These are phyloP conservation scores for Cytospora mali DNA, from an alignment of 2,329 filamentous ascomycete species.

Conservation along the genomic window DNA sequence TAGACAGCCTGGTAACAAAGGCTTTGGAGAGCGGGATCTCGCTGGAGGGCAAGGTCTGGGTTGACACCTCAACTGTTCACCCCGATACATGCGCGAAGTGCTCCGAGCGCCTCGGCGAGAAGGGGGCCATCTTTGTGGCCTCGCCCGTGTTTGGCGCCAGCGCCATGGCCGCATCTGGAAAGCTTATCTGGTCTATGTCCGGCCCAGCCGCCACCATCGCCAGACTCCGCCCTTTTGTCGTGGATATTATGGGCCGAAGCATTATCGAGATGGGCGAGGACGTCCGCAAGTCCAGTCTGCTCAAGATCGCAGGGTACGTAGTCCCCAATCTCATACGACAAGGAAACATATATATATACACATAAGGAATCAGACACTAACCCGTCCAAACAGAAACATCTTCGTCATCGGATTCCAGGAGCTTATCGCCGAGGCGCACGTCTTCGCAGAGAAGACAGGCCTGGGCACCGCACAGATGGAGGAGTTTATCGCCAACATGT, in stretches of 20 bases:
- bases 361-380: neutral
- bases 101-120: slow-evolving; percentile 34
- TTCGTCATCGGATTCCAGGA: slow-evolving; percentile 41
- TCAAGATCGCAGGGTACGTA: slow-evolving; percentile 50
- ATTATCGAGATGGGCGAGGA: slow-evolving; percentile 48
- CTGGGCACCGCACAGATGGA: slow-evolving; percentile 46
- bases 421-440: slow-evolving; percentile 51
- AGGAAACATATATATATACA: too few relatives aligned
- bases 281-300: slow-evolving; percentile 45
- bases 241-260: slow-evolving; percentile 44
- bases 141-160: slow-evolving; percentile 55
- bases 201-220: slow-evolving; percentile 42
- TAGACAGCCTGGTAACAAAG: slow-evolving; percentile 4
- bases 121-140: slow-evolving; percentile 44
- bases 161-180: slow-evolving; percentile 47
- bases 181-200: slow-evolving; percentile 48
- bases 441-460: slow-evolving; percentile 49
- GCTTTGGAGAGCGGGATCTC: neutral
- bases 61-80: slow-evolving; percentile 55
- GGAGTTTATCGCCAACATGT: slow-evolving; percentile 44
- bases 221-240: slow-evolving; percentile 41
- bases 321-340: neutral
- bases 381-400: neutral
- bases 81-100: slow-evolving; percentile 43
- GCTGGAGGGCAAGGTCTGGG: slow-evolving; percentile 43